Base-by-base conservation (phyloP, 768 basidiomycete genomes). In the Mycena kentingensis region DNA sequence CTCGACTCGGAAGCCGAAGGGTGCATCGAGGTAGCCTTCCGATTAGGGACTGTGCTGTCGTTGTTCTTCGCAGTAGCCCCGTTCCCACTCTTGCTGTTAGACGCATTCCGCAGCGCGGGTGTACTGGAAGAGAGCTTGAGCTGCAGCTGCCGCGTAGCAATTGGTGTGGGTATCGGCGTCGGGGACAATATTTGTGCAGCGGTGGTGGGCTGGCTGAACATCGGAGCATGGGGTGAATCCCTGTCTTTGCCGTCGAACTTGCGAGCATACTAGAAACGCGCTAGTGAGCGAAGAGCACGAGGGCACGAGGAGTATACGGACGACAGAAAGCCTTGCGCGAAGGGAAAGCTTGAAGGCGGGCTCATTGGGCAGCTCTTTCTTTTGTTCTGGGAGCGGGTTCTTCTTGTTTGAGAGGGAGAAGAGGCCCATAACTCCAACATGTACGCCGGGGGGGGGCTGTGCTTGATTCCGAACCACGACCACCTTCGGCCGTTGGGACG, bases 1-100 rank as follows among this genome's bases (percentile, higher is more conserved):
- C 60, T 59, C 10, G 64, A 51, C 31, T 62, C 49, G 5, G 67
- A 55, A 3, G 65, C 42, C 4, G 63, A 41, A 35, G 54, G 52
- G 28, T 46, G 52, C 46, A 54, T 49, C 27, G 46, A 38, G 12
- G 35, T 51, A 21, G 26, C 32, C 25, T 47, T 41, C 21, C 11
- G 57, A 41, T 37, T 56, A 34, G 32, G 51, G 43, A 19, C 48
- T 51, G 19, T 57, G 51, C 8, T 45, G 53, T 24, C 61, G 50
- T 1, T 58, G 53, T 13, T 63, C 39, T 24, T 58, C 63, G 19
- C 21, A 27, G 28, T n/a, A 25, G 42, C 42, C 42, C 18, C 25
- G 21, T 7, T 42, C 6, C 22, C 41, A 22, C n/a, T 42, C 5
- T 25, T 37, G n/a, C 46, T 2, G 4, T 55, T 60, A 54, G 41